Evolutionary conservation across 2,329 filamentous ascomycete genomes (phyloP), one percentile per base, ranked within the genome.

Genomic region (Immersiporthe knoxdaviesiana): DNA sequence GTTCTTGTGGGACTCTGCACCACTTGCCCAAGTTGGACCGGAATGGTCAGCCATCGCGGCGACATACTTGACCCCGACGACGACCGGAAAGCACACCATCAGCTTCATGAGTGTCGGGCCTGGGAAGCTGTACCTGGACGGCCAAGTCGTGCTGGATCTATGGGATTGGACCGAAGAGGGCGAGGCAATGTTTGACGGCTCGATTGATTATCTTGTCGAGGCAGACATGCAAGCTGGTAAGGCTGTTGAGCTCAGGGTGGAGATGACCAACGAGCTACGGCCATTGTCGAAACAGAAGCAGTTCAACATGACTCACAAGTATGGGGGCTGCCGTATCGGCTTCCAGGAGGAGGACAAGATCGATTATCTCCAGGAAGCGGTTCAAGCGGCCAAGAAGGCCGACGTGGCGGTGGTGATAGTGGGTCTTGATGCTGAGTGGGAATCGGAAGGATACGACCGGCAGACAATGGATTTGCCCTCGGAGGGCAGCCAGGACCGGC

Each of bases 371-470:
- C 84, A 89, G 72, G 84, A 91, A 75, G 91, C 91, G 0, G 86
- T 90, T 4, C 83, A 87, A 27, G 82, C 84, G 1, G 91, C 91
- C 11, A 85, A 81, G 71, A 82, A 83, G 2, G 87, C 89, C 0
- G 90, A 92, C 74, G 87, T 91, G 18, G 90, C 90, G 2, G 81
- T 93, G 8, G 84, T 93, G 1, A 84, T 92, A 63, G 86, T 91
- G 12, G 91, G 91, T 1, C 82, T 92, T 0, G 90, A 92, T 76
- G 87, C 87, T 7, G 91, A 93, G 76, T 93, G 90, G 90, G 91
- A 93, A 75, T 91, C 90, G 1, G 91, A 92, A 77, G 90, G 90
- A 1, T 91, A 91, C 70, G 90, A 92, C 75, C 85, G 90, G 61
- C 80, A 83, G 68, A 86, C 82, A 67, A 87, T 90, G 85, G 85